These are phyloP conservation scores for Glycyrrhiza uralensis DNA, from an alignment of 306 rosid genomes.

Conservation along the genomic window DNA sequence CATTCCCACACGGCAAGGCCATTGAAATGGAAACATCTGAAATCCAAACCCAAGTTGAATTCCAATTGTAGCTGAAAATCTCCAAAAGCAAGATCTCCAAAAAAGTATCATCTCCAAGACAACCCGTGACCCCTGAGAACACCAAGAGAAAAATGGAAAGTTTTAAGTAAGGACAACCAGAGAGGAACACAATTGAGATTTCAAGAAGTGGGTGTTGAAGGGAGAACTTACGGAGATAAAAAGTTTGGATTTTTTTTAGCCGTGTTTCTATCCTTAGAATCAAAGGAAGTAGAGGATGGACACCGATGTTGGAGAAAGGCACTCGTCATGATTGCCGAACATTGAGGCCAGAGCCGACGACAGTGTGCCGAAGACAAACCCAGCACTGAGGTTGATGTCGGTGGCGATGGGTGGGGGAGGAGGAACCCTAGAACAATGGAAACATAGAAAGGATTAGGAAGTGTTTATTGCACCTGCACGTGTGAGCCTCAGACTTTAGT, in stretches of 20 bases:
- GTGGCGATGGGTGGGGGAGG: too few species aligned
- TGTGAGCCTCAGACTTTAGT: too few species aligned
- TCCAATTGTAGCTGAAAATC: neutral
- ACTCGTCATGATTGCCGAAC: too few species aligned
- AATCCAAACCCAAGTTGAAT: slow-evolving; percentile 15
- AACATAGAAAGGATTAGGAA: too few species aligned
- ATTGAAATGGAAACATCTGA: slow-evolving; percentile 38
- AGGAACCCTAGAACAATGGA: too few species aligned
- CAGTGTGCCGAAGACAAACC: too few species aligned
- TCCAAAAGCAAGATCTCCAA: too few species aligned
- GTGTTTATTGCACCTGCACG: too few species aligned
- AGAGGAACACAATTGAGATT: neutral
- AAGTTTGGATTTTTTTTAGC: slow-evolving; percentile 16
- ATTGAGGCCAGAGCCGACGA: too few species aligned
- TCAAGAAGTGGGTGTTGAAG: slow-evolving; percentile 18
- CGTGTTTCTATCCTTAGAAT: slow-evolving; percentile 56
- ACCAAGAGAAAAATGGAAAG: neutral
- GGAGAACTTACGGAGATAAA: slow-evolving; percentile 43
- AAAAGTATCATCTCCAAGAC: neutral
- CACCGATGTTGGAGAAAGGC: too few species aligned
- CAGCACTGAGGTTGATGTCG: too few species aligned
- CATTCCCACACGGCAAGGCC: slow-evolving; percentile 54
- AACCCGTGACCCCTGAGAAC: neutral
- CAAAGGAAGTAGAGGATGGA: slow-evolving; percentile 99
- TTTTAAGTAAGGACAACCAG: neutral